Evolutionary conservation across 164 flowering plant genomes (phyloP).

Genomic region (Tetrastigma voinierianum): DNA sequence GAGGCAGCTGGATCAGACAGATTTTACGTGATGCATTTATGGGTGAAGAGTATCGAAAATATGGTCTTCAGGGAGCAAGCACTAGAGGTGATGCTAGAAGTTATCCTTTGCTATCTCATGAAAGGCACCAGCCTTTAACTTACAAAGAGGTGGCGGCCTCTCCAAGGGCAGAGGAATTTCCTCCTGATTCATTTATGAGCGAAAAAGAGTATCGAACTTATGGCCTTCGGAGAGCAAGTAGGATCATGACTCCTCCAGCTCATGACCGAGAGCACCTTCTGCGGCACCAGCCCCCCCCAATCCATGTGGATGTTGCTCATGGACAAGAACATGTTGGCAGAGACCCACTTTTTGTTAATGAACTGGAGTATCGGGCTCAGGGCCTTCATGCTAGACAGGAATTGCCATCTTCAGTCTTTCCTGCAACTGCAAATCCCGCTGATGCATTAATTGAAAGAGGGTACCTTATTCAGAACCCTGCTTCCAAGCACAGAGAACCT

Average conservation of each 20-base stretch:
- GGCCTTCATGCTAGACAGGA: conserved; percentile 27
- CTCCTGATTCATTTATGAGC: conserved; percentile 33
- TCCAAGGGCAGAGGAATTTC: conserved; percentile 16
- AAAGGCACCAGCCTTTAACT: conserved; percentile 15
- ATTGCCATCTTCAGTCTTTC: conserved; percentile 13
- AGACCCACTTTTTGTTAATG: conserved; percentile 33
- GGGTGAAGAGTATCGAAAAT: conserved; percentile 50
- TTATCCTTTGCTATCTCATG: conserved; percentile 19
- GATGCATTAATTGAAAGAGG: conserved; percentile 3
- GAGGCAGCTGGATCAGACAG: conserved; percentile 20
- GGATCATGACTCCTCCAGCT: conserved; percentile 19
- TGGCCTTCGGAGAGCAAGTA: conserved; percentile 39
- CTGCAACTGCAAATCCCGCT: conserved; percentile 11
- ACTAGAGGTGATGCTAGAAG: conserved; percentile 14
- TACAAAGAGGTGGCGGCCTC: conserved; percentile 15
- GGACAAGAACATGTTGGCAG: conserved; percentile 14
- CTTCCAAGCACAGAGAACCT: no score
- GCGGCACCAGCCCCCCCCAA: conserved; percentile 16
- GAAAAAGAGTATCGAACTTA: conserved; percentile 52
- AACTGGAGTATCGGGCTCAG: conserved; percentile 36
- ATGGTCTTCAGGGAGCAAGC: conserved; percentile 37
- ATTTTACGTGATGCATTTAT: conserved; percentile 29
- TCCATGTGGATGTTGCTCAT: conserved; percentile 11
- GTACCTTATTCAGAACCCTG: no score
- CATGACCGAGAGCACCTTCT: conserved; percentile 28